Evolutionary conservation across 148 eudicot genomes (phyloP), one percentile per base, ranked within the genome.

Genomic region (Cornus kousa): DNA sequence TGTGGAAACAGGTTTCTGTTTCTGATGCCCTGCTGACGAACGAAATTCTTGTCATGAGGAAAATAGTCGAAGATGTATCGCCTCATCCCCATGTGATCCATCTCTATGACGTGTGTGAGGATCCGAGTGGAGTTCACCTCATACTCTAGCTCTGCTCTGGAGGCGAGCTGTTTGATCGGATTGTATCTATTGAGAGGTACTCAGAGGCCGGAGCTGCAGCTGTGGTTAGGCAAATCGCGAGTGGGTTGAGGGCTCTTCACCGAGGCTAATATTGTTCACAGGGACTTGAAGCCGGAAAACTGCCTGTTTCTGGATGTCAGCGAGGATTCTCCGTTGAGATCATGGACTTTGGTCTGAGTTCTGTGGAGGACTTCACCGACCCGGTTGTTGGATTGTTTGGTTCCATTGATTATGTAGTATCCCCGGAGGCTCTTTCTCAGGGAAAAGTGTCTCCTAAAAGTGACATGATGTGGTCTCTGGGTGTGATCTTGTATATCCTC

Each of bases 371-470:
- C 81, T 88, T 86, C 62, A 88, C 87, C 2, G 81, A 88, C 67
- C 87, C 91, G 0, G 91, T 88, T 14, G 91, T 88, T 32, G 91
- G 89, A 17, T 72, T 88, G 81, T 88, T 88, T 67, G 91, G 91
- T 3, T 88, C 91, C 62, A 86, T 88, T 11, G 91, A 88, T 78
- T 88, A 86, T 71, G 89, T 88, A 8, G 89, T 88, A 8, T 88
- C 91, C 12, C 91, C 91, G 2, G 91, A 88, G 83, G 91, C 87
- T 11, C 81, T 88, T 20, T 75, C 83, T 5, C 78, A 75, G 22
- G 83, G 77, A 20, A 80, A 55, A 70, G 71, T 88, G 5, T 82
- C 89, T 6, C 9, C 80, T 12, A 86, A 79, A 37, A 84, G 84
- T 70, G 91, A 88, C 76, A 82, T 88, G 74, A 82, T 88, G 74